Conservation (phyloP, 495 filamentous ascomycete species). For the Tuber brumale region DNA sequence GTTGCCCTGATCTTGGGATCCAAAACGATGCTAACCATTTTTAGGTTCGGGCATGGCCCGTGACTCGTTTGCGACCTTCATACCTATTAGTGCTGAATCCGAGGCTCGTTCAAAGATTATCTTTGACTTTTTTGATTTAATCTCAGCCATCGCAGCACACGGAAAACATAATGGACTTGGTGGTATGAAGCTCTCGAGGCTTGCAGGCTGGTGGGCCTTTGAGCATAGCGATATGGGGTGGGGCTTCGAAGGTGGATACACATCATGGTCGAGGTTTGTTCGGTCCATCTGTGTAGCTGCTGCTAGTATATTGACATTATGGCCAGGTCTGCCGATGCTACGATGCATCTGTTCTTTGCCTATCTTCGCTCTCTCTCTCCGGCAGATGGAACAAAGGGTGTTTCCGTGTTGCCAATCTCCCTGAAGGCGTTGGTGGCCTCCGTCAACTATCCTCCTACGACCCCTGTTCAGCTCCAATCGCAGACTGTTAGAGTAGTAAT, state of each 20-base stretch:
- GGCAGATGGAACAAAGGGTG: slow-evolving; percentile 56
- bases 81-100: slow-evolving; percentile 87
- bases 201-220: slow-evolving; percentile 99
- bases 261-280: slow-evolving; percentile 63
- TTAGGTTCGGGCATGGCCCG: slow-evolving; percentile 85
- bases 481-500: slow-evolving; percentile 84
- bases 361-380: slow-evolving; percentile 87
- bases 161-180: slow-evolving; percentile 90
- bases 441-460: slow-evolving; percentile 88
- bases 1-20: slow-evolving; percentile 8
- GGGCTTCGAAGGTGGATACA: slow-evolving; percentile 96
- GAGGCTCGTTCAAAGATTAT: slow-evolving; percentile 81
- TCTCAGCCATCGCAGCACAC: slow-evolving; percentile 71
- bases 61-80: slow-evolving; percentile 92
- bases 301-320: slow-evolving; percentile 32
- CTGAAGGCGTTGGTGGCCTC: slow-evolving; percentile 83
- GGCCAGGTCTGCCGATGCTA: slow-evolving; percentile 80
- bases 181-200: slow-evolving; percentile 85
- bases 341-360: slow-evolving; percentile 94
- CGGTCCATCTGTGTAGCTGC: slow-evolving; percentile 2
- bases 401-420: slow-evolving; percentile 80
- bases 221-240: slow-evolving; percentile 75
- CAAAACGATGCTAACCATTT: slow-evolving; percentile 4
- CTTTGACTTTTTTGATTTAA: slow-evolving; percentile 91
- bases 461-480: slow-evolving; percentile 68